Evolutionary conservation across 768 basidiomycete species (phyloP).

Genomic region (Coprinopsis sp.): DNA sequence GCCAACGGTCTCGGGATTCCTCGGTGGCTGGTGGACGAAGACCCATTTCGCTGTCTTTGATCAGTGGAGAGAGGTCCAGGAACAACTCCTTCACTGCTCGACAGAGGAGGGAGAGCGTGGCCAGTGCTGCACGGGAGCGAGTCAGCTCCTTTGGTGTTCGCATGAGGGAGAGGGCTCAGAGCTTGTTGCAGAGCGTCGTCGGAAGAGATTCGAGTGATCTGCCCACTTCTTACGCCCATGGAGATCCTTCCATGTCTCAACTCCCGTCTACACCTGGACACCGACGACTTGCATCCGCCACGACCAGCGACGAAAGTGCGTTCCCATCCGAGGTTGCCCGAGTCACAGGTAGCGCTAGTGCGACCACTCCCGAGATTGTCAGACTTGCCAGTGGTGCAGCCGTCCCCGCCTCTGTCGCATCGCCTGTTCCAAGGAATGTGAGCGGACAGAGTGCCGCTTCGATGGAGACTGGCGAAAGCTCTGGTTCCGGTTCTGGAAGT

Average conservation of each 20-base stretch:
- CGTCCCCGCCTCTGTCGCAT: not conserved
- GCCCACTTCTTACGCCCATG: not conserved
- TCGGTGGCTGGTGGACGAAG: slow-evolving; percentile 3
- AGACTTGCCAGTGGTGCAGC: slow-evolving; percentile 11
- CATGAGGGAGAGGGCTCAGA: slow-evolving; percentile 62
- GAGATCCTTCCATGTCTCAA: slow-evolving; percentile 43
- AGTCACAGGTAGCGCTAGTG: not conserved
- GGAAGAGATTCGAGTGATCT: slow-evolving; percentile 43
- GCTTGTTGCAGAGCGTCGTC: slow-evolving; percentile 55
- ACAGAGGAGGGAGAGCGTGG: slow-evolving; percentile 6
- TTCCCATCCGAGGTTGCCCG: slow-evolving; percentile 7
- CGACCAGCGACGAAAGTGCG: slow-evolving; percentile 10
- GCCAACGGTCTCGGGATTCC: slow-evolving; percentile 7
- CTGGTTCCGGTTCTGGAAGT: slow-evolving; percentile 10
- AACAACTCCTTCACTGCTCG: slow-evolving; percentile 1
- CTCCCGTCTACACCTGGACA: slow-evolving; percentile 24
- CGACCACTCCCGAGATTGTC: not conserved
- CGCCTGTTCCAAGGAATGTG: slow-evolving; percentile 7
- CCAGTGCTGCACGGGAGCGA: slow-evolving; percentile 27
- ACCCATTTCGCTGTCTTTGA: not conserved
- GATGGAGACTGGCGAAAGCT: slow-evolving; percentile 16
- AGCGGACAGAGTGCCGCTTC: slow-evolving; percentile 15
- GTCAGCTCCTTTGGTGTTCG: slow-evolving; percentile 41
- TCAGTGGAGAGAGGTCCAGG: slow-evolving; percentile 8
- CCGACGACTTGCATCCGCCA: slow-evolving; percentile 11